A percentile compares a stretch with the other conserved stretches of the same genome.
phyloP scores from a whole-genome alignment of 352 stramenopile species.

The Globisporangium ultimum region DNA sequence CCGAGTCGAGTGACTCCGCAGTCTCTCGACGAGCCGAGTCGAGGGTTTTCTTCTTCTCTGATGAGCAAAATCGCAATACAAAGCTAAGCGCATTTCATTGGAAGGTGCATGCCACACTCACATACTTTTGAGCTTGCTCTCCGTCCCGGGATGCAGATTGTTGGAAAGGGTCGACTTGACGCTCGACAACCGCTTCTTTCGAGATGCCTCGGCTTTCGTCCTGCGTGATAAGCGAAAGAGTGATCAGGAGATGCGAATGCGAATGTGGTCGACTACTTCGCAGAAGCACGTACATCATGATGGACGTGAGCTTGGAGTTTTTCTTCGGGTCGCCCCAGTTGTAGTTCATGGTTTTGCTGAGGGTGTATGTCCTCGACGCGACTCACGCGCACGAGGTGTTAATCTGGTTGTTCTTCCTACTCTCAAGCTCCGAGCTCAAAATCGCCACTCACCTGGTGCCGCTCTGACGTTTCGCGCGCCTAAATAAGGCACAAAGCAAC shows the following conservation, averaged over 20 bases:
- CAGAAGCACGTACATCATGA: constrained; percentile 63
- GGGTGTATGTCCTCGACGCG: too few species aligned
- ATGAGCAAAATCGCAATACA: background rate
- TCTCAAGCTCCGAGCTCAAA: too few species aligned
- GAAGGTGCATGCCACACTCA: background rate
- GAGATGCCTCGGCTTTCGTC: constrained; percentile 62
- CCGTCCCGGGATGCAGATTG: constrained; percentile 55
- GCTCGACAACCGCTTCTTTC: constrained; percentile 66
- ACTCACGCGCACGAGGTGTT: too few species aligned
- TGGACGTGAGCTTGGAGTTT: constrained; percentile 62
- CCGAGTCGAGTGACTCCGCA: constrained; percentile 6
- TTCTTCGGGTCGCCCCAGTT: constrained; percentile 84
- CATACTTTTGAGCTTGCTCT: constrained; percentile 70
- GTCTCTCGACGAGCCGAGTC: constrained; percentile 21
- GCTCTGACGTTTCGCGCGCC: too few species aligned
- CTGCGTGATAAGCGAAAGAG: constrained; percentile 16
- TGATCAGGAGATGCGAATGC: background rate
- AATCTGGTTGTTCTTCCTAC: too few species aligned
- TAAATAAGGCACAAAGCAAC: too few species aligned
- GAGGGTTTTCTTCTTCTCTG: constrained; percentile 38
- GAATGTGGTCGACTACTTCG: background rate
- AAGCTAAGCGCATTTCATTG: constrained; percentile 1
- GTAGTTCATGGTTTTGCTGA: constrained; percentile 48
- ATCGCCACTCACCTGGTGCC: too few species aligned
- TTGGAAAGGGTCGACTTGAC: constrained; percentile 79